These are phyloP conservation scores for Oryza rufipogon DNA, from an alignment of 176 grass and related monocot species.

Conservation along the genomic window DNA sequence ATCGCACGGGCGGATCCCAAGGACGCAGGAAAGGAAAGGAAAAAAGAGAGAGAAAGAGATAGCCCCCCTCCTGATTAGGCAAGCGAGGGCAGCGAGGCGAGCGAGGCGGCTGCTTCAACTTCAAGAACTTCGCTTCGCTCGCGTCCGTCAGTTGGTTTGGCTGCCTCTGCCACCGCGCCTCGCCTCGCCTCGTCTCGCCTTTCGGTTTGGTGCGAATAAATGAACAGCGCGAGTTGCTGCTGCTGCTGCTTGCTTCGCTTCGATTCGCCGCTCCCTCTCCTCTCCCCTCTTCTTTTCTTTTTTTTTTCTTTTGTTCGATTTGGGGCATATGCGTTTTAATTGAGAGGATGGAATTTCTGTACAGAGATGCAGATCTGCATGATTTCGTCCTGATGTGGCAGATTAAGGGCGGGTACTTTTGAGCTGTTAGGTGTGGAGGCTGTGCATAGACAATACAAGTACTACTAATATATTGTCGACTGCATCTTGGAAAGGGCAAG, in stretches of 20 bases:
- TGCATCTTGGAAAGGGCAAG: not conserved
- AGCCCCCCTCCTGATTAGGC: slow-evolving; percentile 5
- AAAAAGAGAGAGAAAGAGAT: not conserved
- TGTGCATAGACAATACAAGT: not conserved
- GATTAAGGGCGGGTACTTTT: not conserved
- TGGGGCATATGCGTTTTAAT: not conserved
- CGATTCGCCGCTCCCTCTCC: not conserved
- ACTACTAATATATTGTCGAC: not conserved
- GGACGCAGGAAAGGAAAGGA: slow-evolving; percentile 2
- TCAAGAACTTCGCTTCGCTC: not conserved
- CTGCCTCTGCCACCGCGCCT: slow-evolving; percentile 19
- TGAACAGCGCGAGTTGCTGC: slow-evolving; percentile 2
- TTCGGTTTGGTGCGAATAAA: slow-evolving; percentile 34
- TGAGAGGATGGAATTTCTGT: not conserved
- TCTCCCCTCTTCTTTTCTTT: no score
- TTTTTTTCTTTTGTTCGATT: not conserved
- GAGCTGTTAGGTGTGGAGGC: not conserved
- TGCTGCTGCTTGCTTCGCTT: slow-evolving; percentile 6
- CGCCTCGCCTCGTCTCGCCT: not conserved
- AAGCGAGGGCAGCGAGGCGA: not conserved
- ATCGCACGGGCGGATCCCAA: slow-evolving; percentile 41
- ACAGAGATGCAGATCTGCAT: not conserved
- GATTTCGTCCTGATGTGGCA: not conserved
- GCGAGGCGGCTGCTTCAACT: no score
- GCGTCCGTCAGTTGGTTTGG: slow-evolving; percentile 36